Percentiles rank a stretch among this genome's conserved stretches.
Conservation (phyloP, 257 asterid genomes). For the Nicotiana obtusifolia region DNA sequence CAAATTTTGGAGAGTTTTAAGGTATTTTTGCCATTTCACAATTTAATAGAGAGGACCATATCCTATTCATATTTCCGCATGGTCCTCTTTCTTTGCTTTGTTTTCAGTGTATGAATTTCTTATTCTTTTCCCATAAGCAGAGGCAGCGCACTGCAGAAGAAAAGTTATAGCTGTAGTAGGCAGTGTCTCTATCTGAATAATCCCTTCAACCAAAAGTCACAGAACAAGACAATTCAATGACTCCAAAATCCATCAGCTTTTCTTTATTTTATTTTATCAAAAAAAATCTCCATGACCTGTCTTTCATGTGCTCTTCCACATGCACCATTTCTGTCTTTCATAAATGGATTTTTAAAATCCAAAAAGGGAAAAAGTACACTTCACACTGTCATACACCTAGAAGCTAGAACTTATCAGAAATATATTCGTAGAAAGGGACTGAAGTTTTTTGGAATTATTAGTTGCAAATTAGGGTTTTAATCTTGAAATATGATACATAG, state of each 20-base stretch:
- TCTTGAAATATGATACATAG: too few species aligned
- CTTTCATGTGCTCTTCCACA: conserved; percentile 47
- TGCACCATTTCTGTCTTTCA: conserved; percentile 9
- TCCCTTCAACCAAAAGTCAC: neutral
- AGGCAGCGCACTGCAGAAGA: neutral
- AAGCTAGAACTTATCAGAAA: neutral
- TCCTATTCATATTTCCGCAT: neutral
- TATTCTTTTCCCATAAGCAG: neutral
- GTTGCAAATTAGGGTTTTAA: too few species aligned
- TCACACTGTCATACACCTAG: neutral
- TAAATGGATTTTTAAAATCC: neutral
- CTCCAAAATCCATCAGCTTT: conserved; percentile 29
- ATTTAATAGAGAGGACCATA: neutral
- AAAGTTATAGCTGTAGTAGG: neutral
- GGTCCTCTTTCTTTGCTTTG: neutral
- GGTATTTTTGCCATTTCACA: too few species aligned
- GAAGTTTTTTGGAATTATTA: too few species aligned
- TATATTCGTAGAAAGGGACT: neutral
- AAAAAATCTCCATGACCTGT: conserved; percentile 37
- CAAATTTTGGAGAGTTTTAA: too few species aligned
- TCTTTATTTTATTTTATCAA: conserved; percentile 9
- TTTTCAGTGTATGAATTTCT: neutral
- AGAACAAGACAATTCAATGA: conserved; percentile 29
- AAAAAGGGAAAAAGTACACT: neutral
- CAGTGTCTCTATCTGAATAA: neutral